Evolutionary conservation across 805 yeast genomes (phyloP), one percentile per base, ranked within the genome.

Genomic region (Osmozyma mogii): DNA sequence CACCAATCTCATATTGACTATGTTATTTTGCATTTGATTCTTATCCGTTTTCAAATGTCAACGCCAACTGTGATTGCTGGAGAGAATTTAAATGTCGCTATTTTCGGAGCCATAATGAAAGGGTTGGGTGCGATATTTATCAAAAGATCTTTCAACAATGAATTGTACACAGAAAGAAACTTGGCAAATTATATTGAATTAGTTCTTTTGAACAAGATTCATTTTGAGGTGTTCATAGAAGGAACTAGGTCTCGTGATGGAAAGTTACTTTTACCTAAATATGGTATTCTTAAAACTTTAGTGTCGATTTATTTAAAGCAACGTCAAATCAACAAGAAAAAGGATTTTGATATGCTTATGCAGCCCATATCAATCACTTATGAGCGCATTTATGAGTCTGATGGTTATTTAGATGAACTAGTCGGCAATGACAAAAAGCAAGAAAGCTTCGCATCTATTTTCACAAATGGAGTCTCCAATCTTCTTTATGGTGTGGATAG

Each of bases 201-300:
- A 19, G 39, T 70, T 6, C 58, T 75, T 17, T 34, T 56, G 14
- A 58, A 68, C 35, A 73, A 75, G 28, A 52, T 65, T 32, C 66
- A 66, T 38, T 55, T 75, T 37, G 80, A 75, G 44, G 73, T 77
- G 35, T 75, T 75, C 41, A 70, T 75, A 29, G 82, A 75, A 47
- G 82, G 82, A n/a, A 72, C 78, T 1, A 61, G 82, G 22, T 73
- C 80, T 2, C 58, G 82, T 35, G 75, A 75, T 37, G 82, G 82
- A n/a, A 75, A 75, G 43, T 53, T 75, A 19, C 57, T 75, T 14
- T 58, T 75, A 15, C 82, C 82, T 9, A 75, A 75, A 45, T 72
- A 70, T 43, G 82, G 82, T 5, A 68, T 75, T 27, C 58, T 75
- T 38, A 75, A 74, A 47, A 67, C 64, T 26, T 55, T 74, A 24